Evolutionary conservation across 306 rosid genomes (phyloP).

Genomic region (Pyrus betulifolia): DNA sequence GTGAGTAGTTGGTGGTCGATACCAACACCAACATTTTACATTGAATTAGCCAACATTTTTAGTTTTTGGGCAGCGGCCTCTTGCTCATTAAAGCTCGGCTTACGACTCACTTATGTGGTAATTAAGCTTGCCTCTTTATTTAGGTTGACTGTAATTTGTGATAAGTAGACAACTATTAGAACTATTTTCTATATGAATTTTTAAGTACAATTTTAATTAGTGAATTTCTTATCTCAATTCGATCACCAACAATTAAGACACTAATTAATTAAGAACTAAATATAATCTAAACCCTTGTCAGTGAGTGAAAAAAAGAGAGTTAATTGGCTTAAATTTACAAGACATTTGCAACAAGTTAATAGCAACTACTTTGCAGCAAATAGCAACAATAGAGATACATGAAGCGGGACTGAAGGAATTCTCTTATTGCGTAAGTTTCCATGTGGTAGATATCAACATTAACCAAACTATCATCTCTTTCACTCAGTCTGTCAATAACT

Average conservation of each 20-base stretch:
- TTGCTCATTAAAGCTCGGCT: conserved; percentile 11
- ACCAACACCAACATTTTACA: conserved; percentile 28
- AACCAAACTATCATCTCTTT: conserved; percentile 21
- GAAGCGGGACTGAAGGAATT: neutral
- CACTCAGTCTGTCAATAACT: neutral
- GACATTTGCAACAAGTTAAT: neutral
- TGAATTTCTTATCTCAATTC: neutral
- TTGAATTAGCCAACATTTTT: conserved; percentile 69
- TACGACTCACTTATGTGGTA: neutral
- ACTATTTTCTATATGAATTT: neutral
- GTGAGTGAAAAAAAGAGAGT: too few species aligned
- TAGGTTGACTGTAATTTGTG: neutral
- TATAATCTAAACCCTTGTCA: neutral
- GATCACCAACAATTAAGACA: neutral
- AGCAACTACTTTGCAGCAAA: neutral
- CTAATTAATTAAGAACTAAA: neutral
- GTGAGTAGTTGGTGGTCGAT: conserved; percentile 50
- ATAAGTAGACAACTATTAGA: neutral
- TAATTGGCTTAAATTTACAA: neutral
- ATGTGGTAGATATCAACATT: conserved; percentile 25
- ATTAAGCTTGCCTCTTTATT: neutral
- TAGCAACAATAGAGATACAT: neutral
- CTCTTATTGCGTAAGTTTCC: conserved; percentile 20
- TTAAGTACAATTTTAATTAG: too few species aligned
- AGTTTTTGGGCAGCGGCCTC: conserved; percentile 38